Evolutionary conservation across 495 filamentous ascomycete genomes (phyloP), one percentile per base, ranked within the genome.

Genomic region (Oidiodendron maius): DNA sequence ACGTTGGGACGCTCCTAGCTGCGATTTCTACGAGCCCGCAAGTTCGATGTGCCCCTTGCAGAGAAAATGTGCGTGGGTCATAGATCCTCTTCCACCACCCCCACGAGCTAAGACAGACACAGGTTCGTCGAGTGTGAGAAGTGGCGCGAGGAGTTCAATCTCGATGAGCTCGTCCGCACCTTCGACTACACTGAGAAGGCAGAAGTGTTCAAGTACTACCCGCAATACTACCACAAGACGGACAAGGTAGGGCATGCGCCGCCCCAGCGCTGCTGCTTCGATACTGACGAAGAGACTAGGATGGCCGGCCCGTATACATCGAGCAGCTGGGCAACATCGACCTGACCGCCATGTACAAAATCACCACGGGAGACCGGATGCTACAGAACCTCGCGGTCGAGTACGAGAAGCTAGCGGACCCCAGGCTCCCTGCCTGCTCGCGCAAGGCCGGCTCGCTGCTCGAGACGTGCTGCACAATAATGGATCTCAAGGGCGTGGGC

Each of bases 191-290:
- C 70, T 21, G 94, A 96, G 77, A 95, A 95, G 76, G 68, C 76
- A 40, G 60, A 89, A 61, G 78, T 98, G 38, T 93, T 90, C 71
- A 70, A 91, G 64, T 96, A 85, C 74, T 98, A 98, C 66, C 89
- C 91, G 3, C 93, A 98, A 72, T 98, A 93, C 74, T 98, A 98
- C 67, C 93, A 98, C 78, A 96, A 95, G 73, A 98, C 89, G 4
- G 93, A 98, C 70, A 95, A 94, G 76, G 91, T 93, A 68, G 23
- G 67, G 55, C 9, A 18, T 44, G 22, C 34, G 18, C 16, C 50
- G 32, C 26, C 26, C 5, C 26, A 45, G 38, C 18, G 17, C 18
- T 44, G n/a, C 15, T 39, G 37, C 25, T 41, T 42, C 50, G 2
- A 34, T 20, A 23, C 39, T 47, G 39, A 53, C 42, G n/a, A 42